Percentiles rank a stretch among this genome's conserved stretches.
These are phyloP conservation scores for Picea abies DNA, from an alignment of 83 land plant species.

Conservation along the genomic window DNA sequence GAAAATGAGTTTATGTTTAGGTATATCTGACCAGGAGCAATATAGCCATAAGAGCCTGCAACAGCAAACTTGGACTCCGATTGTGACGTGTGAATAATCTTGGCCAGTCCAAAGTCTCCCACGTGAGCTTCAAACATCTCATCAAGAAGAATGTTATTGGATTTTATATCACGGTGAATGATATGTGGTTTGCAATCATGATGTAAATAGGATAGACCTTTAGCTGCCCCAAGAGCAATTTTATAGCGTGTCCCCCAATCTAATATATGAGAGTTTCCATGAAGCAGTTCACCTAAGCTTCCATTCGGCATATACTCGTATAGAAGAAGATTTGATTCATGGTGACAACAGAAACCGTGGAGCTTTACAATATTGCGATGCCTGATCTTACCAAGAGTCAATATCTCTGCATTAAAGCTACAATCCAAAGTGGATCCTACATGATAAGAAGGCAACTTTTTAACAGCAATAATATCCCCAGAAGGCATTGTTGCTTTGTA, in stretches of 20 bases:
- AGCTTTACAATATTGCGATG: conserved; percentile 72
- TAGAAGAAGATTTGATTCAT: conserved; percentile 54
- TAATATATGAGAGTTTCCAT: conserved; percentile 26
- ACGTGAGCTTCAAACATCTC: conserved; percentile 64
- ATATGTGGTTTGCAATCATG: conserved; percentile 63
- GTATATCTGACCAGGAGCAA: conserved; percentile 42
- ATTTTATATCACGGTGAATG: conserved; percentile 71
- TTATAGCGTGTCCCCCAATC: conserved; percentile 63
- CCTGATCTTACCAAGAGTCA: conserved; percentile 53
- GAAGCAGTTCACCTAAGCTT: conserved; percentile 68
- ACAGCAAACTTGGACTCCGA: conserved; percentile 51
- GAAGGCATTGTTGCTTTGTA: conserved; percentile 34
- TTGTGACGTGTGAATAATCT: conserved; percentile 46
- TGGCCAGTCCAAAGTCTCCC: conserved; percentile 79
- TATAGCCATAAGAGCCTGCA: conserved; percentile 71
- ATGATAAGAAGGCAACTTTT: conserved; percentile 34
- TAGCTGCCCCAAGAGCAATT: conserved; percentile 70
- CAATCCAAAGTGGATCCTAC: conserved; percentile 33
- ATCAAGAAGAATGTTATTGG: conserved; percentile 66
- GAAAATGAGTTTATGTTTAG: background rate
- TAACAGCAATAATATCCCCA: conserved; percentile 34
- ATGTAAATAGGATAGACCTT: conserved; percentile 65
- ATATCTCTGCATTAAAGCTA: conserved; percentile 39
- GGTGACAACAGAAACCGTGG: conserved; percentile 51
- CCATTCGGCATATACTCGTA: conserved; percentile 76